Base-by-base conservation (phyloP, 306 rosid genomes). In the Rosa multiflora region DNA sequence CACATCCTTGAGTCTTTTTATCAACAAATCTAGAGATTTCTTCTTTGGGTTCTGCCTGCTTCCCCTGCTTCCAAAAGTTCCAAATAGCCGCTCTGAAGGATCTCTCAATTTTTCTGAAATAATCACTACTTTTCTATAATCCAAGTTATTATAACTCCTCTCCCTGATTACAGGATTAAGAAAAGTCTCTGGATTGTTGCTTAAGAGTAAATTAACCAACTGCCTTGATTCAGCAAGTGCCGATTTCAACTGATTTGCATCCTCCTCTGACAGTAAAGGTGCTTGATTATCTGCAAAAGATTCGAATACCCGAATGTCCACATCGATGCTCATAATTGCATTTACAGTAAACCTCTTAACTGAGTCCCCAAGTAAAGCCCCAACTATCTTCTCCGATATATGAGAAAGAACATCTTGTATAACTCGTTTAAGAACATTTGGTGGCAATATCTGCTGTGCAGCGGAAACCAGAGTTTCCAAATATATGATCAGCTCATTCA, bases 391-490 rank as follows among this genome's bases (percentile, higher is more conserved):
- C 82, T 90, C 94, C 1, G 99, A 95, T 78, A 95, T 90, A 86
- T 93, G 98, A 71, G 94, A 87, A 78, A 95, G 90, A 86, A 95
- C 98, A 62, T 89, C 94, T 74, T 82, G 88, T 77, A 95, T 69
- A 84, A 91, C 99, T 81, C 99, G 89, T 84, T 89, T 93, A 76
- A 93, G 98, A 75, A 95, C 99, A 61, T 82, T 90, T 78, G 87
- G 82, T 35, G 99, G 99, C 84, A 95, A 88, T 85, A 95, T 95
- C 87, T 91, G 97, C 81, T 93, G 95, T 55, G 97, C 99, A 44
- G 98, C 93, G 35, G 98, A 93, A 85, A 95, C 97, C 88, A 90
- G 81, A 76, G 94, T 93, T 91, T 93, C 99, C 87, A 95, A 90
- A 81, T 93, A 95, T 78, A 95, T 88, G 55, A 93, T 84, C 76